These are phyloP conservation scores for Ophiognomonia clavigignenti-juglandacearum DNA, from an alignment of 2,329 filamentous ascomycete species.

Conservation along the genomic window DNA sequence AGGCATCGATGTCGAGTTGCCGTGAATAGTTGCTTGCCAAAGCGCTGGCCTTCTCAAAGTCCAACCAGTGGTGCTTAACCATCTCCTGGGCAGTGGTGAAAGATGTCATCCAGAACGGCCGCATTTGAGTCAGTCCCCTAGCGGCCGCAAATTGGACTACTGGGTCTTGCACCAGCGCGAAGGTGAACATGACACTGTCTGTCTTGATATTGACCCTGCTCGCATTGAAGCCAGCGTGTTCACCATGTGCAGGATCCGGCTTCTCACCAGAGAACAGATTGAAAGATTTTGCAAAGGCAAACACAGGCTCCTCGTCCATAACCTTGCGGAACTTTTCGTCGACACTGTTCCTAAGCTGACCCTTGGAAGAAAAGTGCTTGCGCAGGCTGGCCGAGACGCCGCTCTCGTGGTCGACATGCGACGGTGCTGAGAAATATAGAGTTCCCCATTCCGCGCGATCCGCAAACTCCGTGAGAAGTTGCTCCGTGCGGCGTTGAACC, in stretches of 20 bases:
- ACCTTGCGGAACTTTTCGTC: slow-evolving; percentile 65
- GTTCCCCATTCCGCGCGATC: slow-evolving; percentile 84
- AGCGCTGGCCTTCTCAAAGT: slow-evolving; percentile 58
- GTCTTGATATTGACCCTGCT: slow-evolving; percentile 18
- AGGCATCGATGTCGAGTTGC: slow-evolving; percentile 66
- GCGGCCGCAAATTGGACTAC: slow-evolving; percentile 76
- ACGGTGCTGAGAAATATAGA: slow-evolving; percentile 69
- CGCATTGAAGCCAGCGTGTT: too few species aligned
- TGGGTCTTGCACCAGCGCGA: slow-evolving; percentile 72
- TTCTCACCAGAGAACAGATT: slow-evolving; percentile 30
- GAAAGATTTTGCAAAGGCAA: slow-evolving; percentile 70
- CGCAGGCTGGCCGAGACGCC: slow-evolving; percentile 64
- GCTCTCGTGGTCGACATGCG: slow-evolving; percentile 62
- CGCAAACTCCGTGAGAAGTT: slow-evolving; percentile 66
- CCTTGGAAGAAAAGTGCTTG: slow-evolving; percentile 63
- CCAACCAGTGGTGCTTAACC: slow-evolving; percentile 69
- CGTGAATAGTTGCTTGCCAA: slow-evolving; percentile 70
- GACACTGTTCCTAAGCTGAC: slow-evolving; percentile 60
- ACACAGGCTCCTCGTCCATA: slow-evolving; percentile 75
- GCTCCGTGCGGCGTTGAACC: slow-evolving; percentile 54
- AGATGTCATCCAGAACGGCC: slow-evolving; percentile 74
- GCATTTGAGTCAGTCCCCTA: slow-evolving; percentile 72
- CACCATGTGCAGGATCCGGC: slow-evolving; percentile 17
- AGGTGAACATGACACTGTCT: slow-evolving; percentile 66
- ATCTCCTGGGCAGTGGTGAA: slow-evolving; percentile 60